Percentiles rank a stretch among this genome's conserved stretches.
These are phyloP conservation scores for Neonectria coccinea DNA, from an alignment of 2,329 filamentous ascomycete genomes.

Conservation along the genomic window DNA sequence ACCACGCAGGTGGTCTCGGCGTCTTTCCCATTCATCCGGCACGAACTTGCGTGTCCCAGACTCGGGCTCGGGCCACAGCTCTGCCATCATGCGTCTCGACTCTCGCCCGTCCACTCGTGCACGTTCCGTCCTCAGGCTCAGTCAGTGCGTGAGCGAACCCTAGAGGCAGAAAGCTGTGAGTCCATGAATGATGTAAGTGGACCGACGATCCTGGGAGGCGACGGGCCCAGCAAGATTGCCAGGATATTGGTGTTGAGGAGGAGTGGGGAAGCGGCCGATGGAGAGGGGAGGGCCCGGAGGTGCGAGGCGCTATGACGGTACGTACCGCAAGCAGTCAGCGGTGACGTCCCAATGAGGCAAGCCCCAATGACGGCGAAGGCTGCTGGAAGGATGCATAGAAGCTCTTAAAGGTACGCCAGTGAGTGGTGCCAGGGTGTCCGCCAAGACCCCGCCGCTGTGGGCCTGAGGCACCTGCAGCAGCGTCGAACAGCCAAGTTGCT, in stretches of 20 bases:
- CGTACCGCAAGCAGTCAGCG: conserved; percentile 8
- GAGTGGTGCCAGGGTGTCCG: conserved; percentile 24
- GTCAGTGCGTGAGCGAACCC: conserved; percentile 22
- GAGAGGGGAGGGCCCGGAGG: conserved; percentile 15
- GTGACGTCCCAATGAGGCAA: conserved; percentile 30
- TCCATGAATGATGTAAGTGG: conserved; percentile 47
- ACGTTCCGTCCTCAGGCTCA: conserved; percentile 24
- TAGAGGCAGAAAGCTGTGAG: conserved; percentile 36
- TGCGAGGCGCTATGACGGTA: conserved; percentile 7
- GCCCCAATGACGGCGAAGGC: conserved; percentile 35
- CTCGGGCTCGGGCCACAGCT: conserved; percentile 27
- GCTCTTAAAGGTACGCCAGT: conserved; percentile 29
- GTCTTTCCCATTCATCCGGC: conserved; percentile 24
- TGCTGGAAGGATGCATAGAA: conserved; percentile 47
- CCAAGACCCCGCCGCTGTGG: conserved; percentile 31
- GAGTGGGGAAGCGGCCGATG: conserved; percentile 40
- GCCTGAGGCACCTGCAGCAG: conserved; percentile 28
- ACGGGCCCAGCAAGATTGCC: conserved; percentile 25
- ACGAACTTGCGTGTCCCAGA: conserved; percentile 18
- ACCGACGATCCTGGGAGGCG: conserved; percentile 36
- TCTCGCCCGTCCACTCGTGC: conserved; percentile 29
- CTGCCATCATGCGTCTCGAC: conserved; percentile 28
- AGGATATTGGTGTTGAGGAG: conserved; percentile 21
- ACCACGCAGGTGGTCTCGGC: conserved; percentile 20
- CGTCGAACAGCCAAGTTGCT: conserved; percentile 7